Evolutionary conservation across 2,329 filamentous ascomycete species (phyloP).

Genomic region (Penicillium sp.): DNA sequence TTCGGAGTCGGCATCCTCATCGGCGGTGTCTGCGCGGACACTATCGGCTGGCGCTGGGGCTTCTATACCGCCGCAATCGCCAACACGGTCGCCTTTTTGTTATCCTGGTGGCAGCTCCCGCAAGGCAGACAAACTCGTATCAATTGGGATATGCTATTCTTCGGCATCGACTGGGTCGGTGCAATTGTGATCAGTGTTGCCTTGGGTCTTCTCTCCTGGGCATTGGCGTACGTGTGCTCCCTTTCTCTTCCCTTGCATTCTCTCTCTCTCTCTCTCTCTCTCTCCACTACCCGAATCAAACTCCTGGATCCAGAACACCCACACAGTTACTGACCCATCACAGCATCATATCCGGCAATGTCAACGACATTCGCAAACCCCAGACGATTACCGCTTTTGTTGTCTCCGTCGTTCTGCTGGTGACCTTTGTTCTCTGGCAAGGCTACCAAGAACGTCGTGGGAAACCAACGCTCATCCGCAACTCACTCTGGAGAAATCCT

Average conservation of each 20-base stretch:
- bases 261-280: not conserved
- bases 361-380: not conserved
- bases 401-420: not conserved
- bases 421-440: not conserved
- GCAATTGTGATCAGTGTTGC: not conserved
- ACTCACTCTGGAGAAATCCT: constrained; percentile 28
- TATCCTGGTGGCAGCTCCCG: not conserved
- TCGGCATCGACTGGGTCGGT: not conserved
- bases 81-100: not conserved
- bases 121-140: not conserved
- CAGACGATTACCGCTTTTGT: not conserved
- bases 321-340: not conserved
- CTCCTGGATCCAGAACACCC: no score
- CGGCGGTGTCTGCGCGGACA: constrained; percentile 38
- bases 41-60: constrained; percentile 49
- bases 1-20: constrained; percentile 47
- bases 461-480: constrained; percentile 30
- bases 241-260: no score
- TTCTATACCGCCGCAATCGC: constrained; percentile 38
- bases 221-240: not conserved
- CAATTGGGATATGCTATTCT: not conserved
- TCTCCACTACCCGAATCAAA: not conserved
- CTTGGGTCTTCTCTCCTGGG: not conserved
- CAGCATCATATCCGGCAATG: not conserved
- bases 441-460: not conserved